A percentile compares a stretch with the other conserved stretches of the same genome.
phyloP scores from a whole-genome alignment of 768 basidiomycete species.

The Paxillus involutus region DNA sequence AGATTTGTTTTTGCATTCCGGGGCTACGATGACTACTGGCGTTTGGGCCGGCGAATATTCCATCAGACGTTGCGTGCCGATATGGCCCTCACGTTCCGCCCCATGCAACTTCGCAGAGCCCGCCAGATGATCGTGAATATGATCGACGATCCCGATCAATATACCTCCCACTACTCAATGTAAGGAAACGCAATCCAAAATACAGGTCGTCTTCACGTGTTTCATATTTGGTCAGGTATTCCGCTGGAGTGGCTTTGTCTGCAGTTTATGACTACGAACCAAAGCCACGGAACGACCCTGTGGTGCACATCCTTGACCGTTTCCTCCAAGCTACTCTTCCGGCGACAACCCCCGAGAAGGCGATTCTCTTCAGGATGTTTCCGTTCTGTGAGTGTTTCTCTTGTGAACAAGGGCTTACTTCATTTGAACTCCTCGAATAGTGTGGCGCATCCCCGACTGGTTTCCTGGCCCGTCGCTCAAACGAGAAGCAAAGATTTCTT shows the following conservation, averaged over 20 bases:
- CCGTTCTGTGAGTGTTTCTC: constrained; percentile 14
- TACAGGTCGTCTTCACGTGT: too few species aligned
- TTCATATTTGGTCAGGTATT: constrained; percentile 17
- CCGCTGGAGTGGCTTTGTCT: constrained; percentile 28
- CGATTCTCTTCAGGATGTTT: neutral
- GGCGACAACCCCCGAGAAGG: too few species aligned
- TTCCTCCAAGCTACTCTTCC: neutral
- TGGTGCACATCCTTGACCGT: neutral
- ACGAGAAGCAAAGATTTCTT: constrained; percentile 9
- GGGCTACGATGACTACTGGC: constrained; percentile 6
- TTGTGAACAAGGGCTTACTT: neutral
- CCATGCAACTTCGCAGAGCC: constrained; percentile 15
- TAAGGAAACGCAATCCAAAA: neutral
- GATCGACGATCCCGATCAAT: constrained; percentile 4
- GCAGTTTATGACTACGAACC: constrained; percentile 15
- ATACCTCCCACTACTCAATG: constrained; percentile 3
- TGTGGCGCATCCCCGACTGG: constrained; percentile 28
- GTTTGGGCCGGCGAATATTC: constrained; percentile 17
- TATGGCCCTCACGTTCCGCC: constrained; percentile 1
- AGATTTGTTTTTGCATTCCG: constrained; percentile 1
- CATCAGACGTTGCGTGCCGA: constrained; percentile 15
- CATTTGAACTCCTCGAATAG: constrained; percentile 4
- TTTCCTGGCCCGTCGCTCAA: constrained; percentile 20
- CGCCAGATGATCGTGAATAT: constrained; percentile 10
- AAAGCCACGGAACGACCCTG: constrained; percentile 3